Evolutionary conservation across 164 flowering plant species (phyloP), one percentile per base, ranked within the genome.

Genomic region (Annona cherimola): DNA sequence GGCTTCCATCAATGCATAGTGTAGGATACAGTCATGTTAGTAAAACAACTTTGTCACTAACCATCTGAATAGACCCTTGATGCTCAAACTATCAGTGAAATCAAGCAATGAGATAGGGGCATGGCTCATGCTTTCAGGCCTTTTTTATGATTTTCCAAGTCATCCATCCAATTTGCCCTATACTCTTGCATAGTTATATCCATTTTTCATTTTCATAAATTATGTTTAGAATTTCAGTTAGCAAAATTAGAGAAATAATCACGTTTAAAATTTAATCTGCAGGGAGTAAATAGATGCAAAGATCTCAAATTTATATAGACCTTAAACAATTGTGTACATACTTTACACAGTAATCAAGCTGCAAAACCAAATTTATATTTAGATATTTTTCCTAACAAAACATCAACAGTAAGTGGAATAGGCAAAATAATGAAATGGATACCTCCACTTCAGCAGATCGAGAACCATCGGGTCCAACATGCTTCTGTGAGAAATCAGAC

Each of bases 361-460:
- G 14, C 57, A 50, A 7, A 50, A 50, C 14, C 14, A 50, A 50
- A 2, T 50, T 16, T 16, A 50, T 16, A 50, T 50, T 50, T 8
- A 50, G 57, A 50, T 11, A 50, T 11, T 50, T 50, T 50, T 50
- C 14, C 14, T 50, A 50, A 50, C 14, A 11, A 3, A 50, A 9
- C 14, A 50, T 50, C 57, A 50, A 50, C 11, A 7, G 9, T 50
- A 50, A 50, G 57, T 9, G 57, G 14, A 50, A 50, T 50, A 50
- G 11, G 14, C 14, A 12, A 11, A 11, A n/a, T 4, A 18, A 41
- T 42, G 44, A 40, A 40, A 8, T 64, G 5, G 40, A 68, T 54
- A 84, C 82, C 81, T 70, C 71, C 66, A 18, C 44, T 73, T 59
- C 45, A 50, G 79, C 45, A 44, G 79, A 73, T 75, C 12, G 69